phyloP scores from a whole-genome alignment of 306 rosid genomes.

The Casuarina glauca region DNA sequence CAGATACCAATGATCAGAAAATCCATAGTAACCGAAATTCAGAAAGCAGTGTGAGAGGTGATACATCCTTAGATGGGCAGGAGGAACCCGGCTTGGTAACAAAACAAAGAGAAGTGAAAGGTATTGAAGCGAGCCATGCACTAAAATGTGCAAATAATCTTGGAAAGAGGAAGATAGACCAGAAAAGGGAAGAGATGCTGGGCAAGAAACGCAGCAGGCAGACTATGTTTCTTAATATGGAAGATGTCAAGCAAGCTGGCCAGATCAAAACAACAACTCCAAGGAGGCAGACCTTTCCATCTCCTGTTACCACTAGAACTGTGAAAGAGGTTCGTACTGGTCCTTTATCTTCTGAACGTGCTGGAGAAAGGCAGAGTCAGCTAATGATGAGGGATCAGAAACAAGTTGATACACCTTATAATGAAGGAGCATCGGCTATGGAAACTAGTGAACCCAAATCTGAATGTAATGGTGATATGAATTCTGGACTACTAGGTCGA shows the following conservation, averaged over 20 bases:
- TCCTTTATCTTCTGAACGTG: conserved; percentile 59
- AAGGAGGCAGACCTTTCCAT: conserved; percentile 67
- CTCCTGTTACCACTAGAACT: conserved; percentile 63
- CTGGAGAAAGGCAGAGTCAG: conserved; percentile 50
- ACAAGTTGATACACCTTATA: conserved; percentile 48
- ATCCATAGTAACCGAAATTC: conserved; percentile 46
- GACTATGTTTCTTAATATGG: conserved; percentile 92
- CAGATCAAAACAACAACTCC: conserved; percentile 91
- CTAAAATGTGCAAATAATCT: conserved; percentile 73
- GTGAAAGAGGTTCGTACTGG: conserved; percentile 70
- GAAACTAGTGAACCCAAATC: conserved; percentile 64
- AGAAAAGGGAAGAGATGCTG: conserved; percentile 77
- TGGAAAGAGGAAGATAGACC: conserved; percentile 85
- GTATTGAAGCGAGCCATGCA: conserved; percentile 82
- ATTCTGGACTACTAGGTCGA: conserved; percentile 51
- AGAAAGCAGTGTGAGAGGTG: conserved; percentile 60
- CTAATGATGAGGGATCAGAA: conserved; percentile 62
- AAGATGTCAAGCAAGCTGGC: conserved; percentile 95
- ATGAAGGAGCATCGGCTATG: conserved; percentile 52
- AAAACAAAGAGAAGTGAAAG: conserved; percentile 81
- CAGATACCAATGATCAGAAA: conserved; percentile 48
- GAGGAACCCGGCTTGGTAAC: conserved; percentile 57
- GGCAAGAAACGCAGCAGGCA: conserved; percentile 96
- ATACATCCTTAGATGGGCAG: conserved; percentile 52
- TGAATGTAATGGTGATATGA: conserved; percentile 69